Evolutionary conservation across 495 filamentous ascomycete species (phyloP), one percentile per base, ranked within the genome.

Genomic region (Aspergillus avenaceus): DNA sequence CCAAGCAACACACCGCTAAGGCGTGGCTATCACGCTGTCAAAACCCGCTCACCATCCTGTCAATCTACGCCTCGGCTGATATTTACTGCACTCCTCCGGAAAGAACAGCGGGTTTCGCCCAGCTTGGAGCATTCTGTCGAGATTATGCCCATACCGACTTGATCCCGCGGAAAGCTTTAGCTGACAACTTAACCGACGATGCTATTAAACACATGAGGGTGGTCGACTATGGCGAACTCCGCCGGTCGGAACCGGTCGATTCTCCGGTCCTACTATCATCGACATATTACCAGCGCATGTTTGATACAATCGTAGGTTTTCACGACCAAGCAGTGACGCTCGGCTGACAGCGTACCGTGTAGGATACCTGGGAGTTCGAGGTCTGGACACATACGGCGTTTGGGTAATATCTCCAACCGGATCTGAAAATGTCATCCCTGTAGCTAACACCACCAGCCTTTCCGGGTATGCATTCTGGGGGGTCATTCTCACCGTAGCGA

Each of bases 41-140:
- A 23, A 70, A 72, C 34, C 56, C 62, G 0, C 44, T 71, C 0
- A 50, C 59, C 24, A 65, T 71, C 6, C 62, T 55, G 4, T 75
- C 71, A 7, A 70, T 72, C 13, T 75, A 74, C 41, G 71, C 71
- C 4, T 54, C 68, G 1, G 55, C 67, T 1, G 59, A 67, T 1
- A 32, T 63, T 0, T 70, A 71, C 36, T 76, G 71, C 29, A 27
- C 19, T 11, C 56, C 67, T 0, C 14, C 8, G 1, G 69, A 72
- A 12, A 58, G 55, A 13, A 28, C 41, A 1, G 45, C 55, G 7
- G 73, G 73, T 2, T 12, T 73, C 0, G 45, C 52, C 1, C 52
- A 56, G 34, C 41, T 73, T 24, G 53, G 52, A 3, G n/a, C 38
- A 4, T 29, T 52, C 2, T 74, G 71, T 45, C 59, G 47, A n/a